These are phyloP conservation scores for Digitaria exilis DNA, from an alignment of 202 grass and related monocot species.

Conservation along the genomic window DNA sequence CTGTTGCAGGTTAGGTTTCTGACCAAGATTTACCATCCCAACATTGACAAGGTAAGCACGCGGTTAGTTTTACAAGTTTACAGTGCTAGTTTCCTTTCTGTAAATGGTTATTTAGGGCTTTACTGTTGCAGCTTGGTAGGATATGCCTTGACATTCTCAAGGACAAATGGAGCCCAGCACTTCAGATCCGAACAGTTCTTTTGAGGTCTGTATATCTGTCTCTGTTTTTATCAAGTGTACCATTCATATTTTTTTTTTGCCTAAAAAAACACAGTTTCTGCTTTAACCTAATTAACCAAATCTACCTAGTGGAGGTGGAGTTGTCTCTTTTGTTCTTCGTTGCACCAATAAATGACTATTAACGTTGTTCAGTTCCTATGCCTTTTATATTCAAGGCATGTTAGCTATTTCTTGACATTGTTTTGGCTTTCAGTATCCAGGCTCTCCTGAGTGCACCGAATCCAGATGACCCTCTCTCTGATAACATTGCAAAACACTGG, in stretches of 20 bases:
- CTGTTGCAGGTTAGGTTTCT: constrained; percentile 78
- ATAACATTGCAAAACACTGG: constrained; percentile 91
- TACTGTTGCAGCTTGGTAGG: constrained; percentile 69
- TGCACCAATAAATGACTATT: not conserved
- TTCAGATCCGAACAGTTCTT: constrained; percentile 86
- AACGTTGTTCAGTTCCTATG: not conserved
- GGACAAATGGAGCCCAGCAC: constrained; percentile 90
- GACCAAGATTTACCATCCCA: constrained; percentile 89
- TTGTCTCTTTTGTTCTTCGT: not conserved
- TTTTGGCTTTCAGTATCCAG: constrained; percentile 68
- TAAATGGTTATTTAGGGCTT: constrained; percentile 31
- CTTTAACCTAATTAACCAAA: constrained; percentile 22
- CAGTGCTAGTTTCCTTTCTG: not conserved
- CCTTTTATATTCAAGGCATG: constrained; percentile 4
- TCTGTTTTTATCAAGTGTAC: not conserved
- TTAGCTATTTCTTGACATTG: constrained; percentile 6
- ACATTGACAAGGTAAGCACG: constrained; percentile 77
- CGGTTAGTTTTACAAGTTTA: constrained; percentile 23
- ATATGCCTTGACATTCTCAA: constrained; percentile 95
- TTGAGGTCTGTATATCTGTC: constrained; percentile 50
- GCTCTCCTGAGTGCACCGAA: constrained; percentile 86
- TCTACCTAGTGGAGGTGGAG: not conserved
- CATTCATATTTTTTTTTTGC: not conserved
- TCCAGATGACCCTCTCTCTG: constrained; percentile 82
- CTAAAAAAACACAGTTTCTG: not conserved